Evolutionary conservation across 306 rosid species (phyloP), one percentile per base, ranked within the genome.

Genomic region (Sicyos baderoa): DNA sequence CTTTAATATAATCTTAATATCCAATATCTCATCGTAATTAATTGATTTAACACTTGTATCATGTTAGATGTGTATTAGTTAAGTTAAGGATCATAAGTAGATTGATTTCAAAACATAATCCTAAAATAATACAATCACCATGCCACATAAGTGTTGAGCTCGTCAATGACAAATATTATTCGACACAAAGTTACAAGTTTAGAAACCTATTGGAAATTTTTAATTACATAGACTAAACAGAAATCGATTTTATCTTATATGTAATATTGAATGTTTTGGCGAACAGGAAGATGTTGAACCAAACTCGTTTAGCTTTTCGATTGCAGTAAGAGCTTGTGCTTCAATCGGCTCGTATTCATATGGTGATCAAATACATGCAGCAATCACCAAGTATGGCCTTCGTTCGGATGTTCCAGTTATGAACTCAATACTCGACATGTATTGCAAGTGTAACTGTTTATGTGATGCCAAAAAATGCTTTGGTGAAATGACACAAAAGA

Each of bases 371-470:
- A 73, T 90, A 70, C 95, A 90, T 74, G 86, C 88, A 72, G 85
- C 91, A 44, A 81, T 82, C 54, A 77, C 85, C 76, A 85, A 81
- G 74, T 78, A 79, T 60, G 91, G 88, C 53, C 85, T 85, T 51
- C 80, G 74, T 47, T 78, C 80, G 61, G 76, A 82, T 66, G 83
- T 84, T 78, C 88, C 94, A 44, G 89, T 87, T 74, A 82, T 82
- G 91, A 87, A 89, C 78, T 83, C 93, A 21, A 68, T 87, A 72
- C 79, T 87, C 37, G 93, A 82, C 78, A 87, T 89, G 93, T 89
- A 89, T 84, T 87, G 89, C 86, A 82, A 87, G 79, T 85, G 85
- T 73, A 80, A 76, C 67, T 73, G 58, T 82, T 73, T 84, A 37
- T 54, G 77, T 16, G 87, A 87, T 80, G 88, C 89, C 73, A 84